phyloP scores from a whole-genome alignment of 805 yeast species.

The Ogataea neopini region DNA sequence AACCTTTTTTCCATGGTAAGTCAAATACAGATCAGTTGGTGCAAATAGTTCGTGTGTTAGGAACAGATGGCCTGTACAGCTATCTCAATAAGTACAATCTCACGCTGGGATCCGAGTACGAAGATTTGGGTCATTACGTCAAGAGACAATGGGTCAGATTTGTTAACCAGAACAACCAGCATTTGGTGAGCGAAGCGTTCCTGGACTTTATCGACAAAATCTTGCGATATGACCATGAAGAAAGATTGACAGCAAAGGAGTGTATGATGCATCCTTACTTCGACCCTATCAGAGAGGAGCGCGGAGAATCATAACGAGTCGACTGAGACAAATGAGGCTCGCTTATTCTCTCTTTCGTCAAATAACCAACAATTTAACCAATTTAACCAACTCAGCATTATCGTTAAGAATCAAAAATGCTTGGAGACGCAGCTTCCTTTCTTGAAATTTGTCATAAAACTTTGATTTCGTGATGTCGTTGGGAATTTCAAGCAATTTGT shows the following conservation, averaged over 20 bases:
- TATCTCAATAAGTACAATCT: constrained; percentile 74
- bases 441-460: constrained; percentile 2
- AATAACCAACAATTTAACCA: constrained; percentile 10
- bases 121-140: constrained; percentile 71
- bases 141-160: constrained; percentile 87
- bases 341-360: neutral
- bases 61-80: constrained; percentile 73
- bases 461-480: constrained; percentile 10
- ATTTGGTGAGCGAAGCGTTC: constrained; percentile 67
- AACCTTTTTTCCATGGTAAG: constrained; percentile 90
- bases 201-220: constrained; percentile 80
- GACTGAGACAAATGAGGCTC: neutral
- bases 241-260: constrained; percentile 84
- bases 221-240: constrained; percentile 84
- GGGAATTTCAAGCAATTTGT: constrained; percentile 2
- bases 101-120: constrained; percentile 71
- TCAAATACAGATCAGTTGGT: constrained; percentile 90
- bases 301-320: neutral
- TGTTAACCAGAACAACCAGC: constrained; percentile 66
- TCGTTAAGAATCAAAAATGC: constrained; percentile 21
- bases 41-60: constrained; percentile 84
- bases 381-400: constrained; percentile 16
- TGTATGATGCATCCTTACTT: constrained; percentile 72
- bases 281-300: constrained; percentile 29
- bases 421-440: constrained; percentile 13